Evolutionary conservation across 2,329 filamentous ascomycete species (phyloP), one percentile per base, ranked within the genome.

Genomic region (Alternaria infectoria): DNA sequence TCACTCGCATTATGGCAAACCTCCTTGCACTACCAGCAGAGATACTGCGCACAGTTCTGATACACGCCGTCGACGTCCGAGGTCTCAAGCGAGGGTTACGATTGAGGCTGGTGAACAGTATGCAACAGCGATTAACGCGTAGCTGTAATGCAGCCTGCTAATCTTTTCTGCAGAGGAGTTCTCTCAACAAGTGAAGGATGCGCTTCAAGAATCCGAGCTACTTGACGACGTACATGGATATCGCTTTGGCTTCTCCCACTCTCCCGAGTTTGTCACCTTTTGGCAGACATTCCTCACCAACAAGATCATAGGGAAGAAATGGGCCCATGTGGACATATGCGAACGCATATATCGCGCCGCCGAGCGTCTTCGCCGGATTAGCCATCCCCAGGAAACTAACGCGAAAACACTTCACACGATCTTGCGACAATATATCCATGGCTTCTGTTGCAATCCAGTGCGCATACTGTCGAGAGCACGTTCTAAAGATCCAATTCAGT

Each of bases 231-330:
- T 40, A 17, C 36, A 40, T 17, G 36, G 36, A 17, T 40, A 40
- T 19, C 36, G 25, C 28, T 32, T 51, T 36, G 11, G 44, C 11
- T 2, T 30, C n/a, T n/a, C 47, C 15, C n/a, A 50, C 11, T 50
- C 23, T 25, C 43, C 40, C 12, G 50, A 59, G 12, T 46, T 50
- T 13, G 43, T 47, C 15, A 19, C 57, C 11, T 62, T 62, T 57
- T 59, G 55, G 60, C 60, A 59, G 15, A 17, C 36, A 11, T 62
- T 55, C 13, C 43, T 62, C 6, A 62, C 56, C 9, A 44, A 23
- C 6, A 54, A 40, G 43, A 47, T 62, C 28, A 54, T 59, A 19
- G 47, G 7, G 23, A 52, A 23, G 36, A 55, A 54, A 44, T 51
- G 47, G 30, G 13, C 19, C 43, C 21, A 26, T 15, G 12, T 43